Evolutionary conservation across 345 rosid genomes (phyloP).

Genomic region (Sonneratia alba): DNA sequence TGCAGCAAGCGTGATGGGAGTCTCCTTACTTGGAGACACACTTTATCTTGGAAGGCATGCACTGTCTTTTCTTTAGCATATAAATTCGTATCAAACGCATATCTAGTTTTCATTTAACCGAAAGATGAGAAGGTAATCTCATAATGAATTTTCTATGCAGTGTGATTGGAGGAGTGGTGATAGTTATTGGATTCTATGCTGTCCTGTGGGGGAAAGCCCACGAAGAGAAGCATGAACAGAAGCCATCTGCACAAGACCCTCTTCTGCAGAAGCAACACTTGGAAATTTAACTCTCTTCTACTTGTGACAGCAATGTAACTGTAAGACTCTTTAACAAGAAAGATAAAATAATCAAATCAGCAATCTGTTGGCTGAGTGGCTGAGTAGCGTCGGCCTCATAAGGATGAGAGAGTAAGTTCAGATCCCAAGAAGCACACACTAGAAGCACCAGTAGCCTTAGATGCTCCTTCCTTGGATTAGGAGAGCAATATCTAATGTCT

Average conservation of each 20-base stretch:
- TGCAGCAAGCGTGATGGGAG: conserved; percentile 6
- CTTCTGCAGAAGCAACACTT: conserved; percentile 8
- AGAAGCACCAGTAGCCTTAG: too few relatives aligned
- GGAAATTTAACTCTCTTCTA: not conserved
- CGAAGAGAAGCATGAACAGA: conserved; percentile 6
- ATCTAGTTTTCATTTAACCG: not conserved
- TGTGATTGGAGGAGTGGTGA: conserved; percentile 13
- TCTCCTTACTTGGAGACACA: conserved; percentile 11
- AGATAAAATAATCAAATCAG: not conserved
- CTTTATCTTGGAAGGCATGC: conserved; percentile 13
- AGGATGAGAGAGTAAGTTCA: too few relatives aligned
- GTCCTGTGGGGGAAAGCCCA: conserved; percentile 17
- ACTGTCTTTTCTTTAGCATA: not conserved
- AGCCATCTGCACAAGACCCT: conserved; percentile 8
- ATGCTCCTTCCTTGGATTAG: too few relatives aligned
- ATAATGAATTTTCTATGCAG: conserved; percentile 9
- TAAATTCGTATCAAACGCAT: not conserved
- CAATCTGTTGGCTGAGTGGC: too few relatives aligned
- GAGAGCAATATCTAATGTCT: too few relatives aligned
- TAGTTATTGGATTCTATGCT: conserved; percentile 13
- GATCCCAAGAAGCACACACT: too few relatives aligned
- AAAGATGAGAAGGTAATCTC: not conserved
- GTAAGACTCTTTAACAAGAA: not conserved
- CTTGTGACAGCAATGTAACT: not conserved
- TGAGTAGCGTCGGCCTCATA: too few relatives aligned